Base-by-base conservation (phyloP, 1,284 basidiomycete genomes). In the Cryptococcus sp. region DNA sequence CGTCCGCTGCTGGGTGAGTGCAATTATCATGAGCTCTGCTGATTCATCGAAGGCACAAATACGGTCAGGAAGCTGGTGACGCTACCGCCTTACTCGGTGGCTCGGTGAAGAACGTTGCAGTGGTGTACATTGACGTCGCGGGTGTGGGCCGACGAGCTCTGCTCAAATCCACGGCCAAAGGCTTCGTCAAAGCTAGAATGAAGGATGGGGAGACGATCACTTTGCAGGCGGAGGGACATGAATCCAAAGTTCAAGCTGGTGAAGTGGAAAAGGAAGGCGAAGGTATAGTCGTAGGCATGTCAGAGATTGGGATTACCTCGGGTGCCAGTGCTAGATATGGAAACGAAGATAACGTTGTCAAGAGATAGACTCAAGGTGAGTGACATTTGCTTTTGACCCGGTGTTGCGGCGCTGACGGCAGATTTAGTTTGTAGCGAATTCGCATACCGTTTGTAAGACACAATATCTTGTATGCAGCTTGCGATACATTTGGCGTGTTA, bases 91-190 rank as follows among this genome's bases (percentile, higher is more conserved):
- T 86, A 57, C 81, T 85, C 8, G 86, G 86, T 16, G 85, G 86
- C 0, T 85, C 84, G 38, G 78, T 80, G 2, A 80, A 83, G 57
- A 90, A 91, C 77, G 84, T 89, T 22, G 85, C 83, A 2, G 81
- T 90, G 39, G 87, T 91, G 39, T 90, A 90, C 72, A 83, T 90
- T 53, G 88, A 91, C 71, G 82, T 88, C 77, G 79, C 82, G 1
- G 88, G 89, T 0, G 83, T 90, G 38, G 89, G 87, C 3, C 78
- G 88, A 61, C 80, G 83, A 48, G 88, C 87, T 4, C 71, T 91
- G 54, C 78, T 91, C 68, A 87, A 82, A 79, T 64, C 65, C 8
- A 74, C 73, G 3, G 75, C 75, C 10, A 76, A 78, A 60, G 77
- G 77, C 4, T 73, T 72, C 51, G 67, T 79, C 63, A 77, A 77